Evolutionary conservation across 2,329 filamentous ascomycete genomes (phyloP).

Genomic region (Ceratocystis destructans): DNA sequence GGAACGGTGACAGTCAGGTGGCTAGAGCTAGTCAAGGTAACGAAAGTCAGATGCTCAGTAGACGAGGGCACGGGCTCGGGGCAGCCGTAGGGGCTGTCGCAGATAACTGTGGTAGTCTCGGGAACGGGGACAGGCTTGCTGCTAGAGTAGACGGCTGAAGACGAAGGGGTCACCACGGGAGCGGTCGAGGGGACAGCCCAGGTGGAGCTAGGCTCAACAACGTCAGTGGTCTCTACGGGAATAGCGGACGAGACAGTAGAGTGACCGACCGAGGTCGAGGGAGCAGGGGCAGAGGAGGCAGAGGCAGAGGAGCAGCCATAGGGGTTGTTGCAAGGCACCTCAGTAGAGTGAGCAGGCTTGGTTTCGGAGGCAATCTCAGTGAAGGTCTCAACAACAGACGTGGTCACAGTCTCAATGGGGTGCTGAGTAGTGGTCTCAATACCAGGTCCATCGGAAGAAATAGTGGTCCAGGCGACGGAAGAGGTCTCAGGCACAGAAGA

Average conservation of each 20-base stretch:
- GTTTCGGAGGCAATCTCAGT: not conserved
- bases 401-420: not conserved
- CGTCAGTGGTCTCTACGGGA: not conserved
- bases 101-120: not conserved
- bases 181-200: slow-evolving; percentile 11
- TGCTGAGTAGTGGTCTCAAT: not conserved
- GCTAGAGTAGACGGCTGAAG: not conserved
- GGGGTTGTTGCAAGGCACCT: slow-evolving; percentile 9
- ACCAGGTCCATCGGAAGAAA: not conserved
- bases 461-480: not conserved
- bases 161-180: slow-evolving; percentile 5
- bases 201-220: slow-evolving; percentile 8
- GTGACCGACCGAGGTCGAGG: not conserved
- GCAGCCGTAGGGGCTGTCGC: slow-evolving; percentile 17
- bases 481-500: slow-evolving; percentile 2
- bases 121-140: not conserved
- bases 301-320: slow-evolving; percentile 12
- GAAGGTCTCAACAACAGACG: not conserved
- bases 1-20: slow-evolving; percentile 16
- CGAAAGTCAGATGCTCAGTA: slow-evolving; percentile 13
- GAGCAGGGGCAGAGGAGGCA: slow-evolving; percentile 1
- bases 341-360: not conserved
- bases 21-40: slow-evolving; percentile 15
- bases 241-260: slow-evolving; percentile 14
- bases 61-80: slow-evolving; percentile 5